These are phyloP conservation scores for Trametes polyzona DNA, from an alignment of 1,284 basidiomycete species.

Conservation along the genomic window DNA sequence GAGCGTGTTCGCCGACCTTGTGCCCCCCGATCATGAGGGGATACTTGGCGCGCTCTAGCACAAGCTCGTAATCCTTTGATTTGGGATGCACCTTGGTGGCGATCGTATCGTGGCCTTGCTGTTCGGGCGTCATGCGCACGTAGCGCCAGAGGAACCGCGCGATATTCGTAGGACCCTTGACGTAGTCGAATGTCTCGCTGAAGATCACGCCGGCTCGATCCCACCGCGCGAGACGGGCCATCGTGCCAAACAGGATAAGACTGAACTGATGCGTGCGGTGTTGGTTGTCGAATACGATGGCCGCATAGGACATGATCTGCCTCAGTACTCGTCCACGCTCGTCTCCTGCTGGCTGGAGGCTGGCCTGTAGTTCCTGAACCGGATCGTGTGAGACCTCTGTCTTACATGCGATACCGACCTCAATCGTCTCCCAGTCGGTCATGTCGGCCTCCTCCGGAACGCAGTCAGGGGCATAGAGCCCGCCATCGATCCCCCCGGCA, in stretches of 20 bases:
- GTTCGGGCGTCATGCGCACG: background rate
- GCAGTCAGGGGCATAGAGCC: background rate
- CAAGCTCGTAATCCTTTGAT: no score
- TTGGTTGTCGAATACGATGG: constrained; percentile 6
- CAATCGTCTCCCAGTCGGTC: constrained; percentile 6
- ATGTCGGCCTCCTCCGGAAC: background rate
- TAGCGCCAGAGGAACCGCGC: constrained; percentile 11
- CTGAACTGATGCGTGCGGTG: constrained; percentile 10
- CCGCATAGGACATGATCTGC: background rate
- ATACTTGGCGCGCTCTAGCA: background rate
- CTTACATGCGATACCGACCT: constrained; percentile 10
- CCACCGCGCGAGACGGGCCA: constrained; percentile 7
- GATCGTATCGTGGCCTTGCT: constrained; percentile 7
- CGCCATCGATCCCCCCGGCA: background rate
- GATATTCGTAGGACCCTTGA: background rate
- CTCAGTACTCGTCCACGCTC: background rate
- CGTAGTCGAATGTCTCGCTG: constrained; percentile 10
- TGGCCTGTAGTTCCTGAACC: background rate
- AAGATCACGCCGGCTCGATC: background rate
- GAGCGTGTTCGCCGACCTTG: constrained; percentile 2
- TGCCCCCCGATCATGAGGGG: background rate
- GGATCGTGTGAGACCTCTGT: constrained; percentile 3
- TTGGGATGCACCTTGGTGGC: no score
- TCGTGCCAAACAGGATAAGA: background rate
- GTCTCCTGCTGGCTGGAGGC: background rate